Evolutionary conservation across 2,329 filamentous ascomycete genomes (phyloP).

Genomic region (Polytolypa hystricis): DNA sequence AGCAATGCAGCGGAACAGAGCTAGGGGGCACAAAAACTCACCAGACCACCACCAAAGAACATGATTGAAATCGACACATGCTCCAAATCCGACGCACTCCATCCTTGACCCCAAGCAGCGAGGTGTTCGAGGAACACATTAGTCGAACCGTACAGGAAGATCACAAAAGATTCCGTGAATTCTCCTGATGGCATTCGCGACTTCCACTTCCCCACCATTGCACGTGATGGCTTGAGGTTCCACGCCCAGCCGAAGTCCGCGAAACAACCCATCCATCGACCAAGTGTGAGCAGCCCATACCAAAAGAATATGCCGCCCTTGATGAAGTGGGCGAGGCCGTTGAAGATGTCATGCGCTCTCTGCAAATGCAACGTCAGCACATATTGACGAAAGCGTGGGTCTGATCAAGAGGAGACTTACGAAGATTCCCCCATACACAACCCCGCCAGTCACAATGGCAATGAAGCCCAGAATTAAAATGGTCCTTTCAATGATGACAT

Average conservation of each 20-base stretch:
- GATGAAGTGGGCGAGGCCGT: conserved; percentile 81
- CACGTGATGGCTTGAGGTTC: conserved; percentile 63
- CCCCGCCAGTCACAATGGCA: conserved; percentile 58
- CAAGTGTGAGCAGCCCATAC: conserved; percentile 77
- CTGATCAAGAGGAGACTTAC: conserved; percentile 41
- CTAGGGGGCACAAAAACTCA: conserved; percentile 32
- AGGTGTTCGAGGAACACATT: conserved; percentile 93
- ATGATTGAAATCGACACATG: conserved; percentile 87
- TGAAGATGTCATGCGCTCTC: conserved; percentile 62
- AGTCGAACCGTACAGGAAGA: conserved; percentile 77
- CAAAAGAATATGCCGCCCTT: conserved; percentile 94
- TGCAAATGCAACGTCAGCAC: conserved; percentile 24
- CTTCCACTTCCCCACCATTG: conserved; percentile 51
- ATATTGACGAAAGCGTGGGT: not conserved
- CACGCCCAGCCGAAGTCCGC: conserved; percentile 89
- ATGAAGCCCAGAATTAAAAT: conserved; percentile 70
- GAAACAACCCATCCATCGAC: conserved; percentile 83
- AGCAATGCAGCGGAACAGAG: conserved; percentile 8
- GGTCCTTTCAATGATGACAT: conserved; percentile 61
- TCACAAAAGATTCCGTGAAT: conserved; percentile 79
- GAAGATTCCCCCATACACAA: conserved; percentile 74
- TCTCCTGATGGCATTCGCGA: conserved; percentile 61
- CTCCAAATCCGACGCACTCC: conserved; percentile 73
- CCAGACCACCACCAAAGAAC: conserved; percentile 84
- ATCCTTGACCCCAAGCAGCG: conserved; percentile 56